Conservation (phyloP, 1,284 basidiomycete genomes). For the Fistulina hepatica region DNA sequence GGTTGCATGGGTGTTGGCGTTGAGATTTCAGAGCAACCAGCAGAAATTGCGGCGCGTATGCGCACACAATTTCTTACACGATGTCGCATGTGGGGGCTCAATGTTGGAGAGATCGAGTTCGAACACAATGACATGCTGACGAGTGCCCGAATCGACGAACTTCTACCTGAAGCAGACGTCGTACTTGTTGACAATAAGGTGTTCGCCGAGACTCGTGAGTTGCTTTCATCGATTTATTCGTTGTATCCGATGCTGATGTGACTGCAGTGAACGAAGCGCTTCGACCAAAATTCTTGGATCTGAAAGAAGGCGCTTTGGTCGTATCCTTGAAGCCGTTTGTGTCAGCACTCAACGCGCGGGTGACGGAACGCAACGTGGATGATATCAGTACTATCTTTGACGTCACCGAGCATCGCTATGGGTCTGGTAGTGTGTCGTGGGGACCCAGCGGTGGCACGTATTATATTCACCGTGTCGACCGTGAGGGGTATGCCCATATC, state of each 20-base stretch:
- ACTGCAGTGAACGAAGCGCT: constrained; percentile 62
- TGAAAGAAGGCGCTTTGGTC: constrained; percentile 71
- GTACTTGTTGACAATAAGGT: constrained; percentile 75
- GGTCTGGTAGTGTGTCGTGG: constrained; percentile 67
- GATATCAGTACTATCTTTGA: constrained; percentile 69
- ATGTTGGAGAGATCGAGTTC: constrained; percentile 55
- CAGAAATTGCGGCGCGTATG: constrained; percentile 52
- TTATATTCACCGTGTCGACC: constrained; percentile 64
- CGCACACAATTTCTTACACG: constrained; percentile 50
- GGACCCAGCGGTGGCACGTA: constrained; percentile 55
- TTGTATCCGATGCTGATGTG: constrained; percentile 1
- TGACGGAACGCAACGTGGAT: constrained; percentile 67
- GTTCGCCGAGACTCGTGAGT: constrained; percentile 57
- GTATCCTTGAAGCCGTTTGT: constrained; percentile 67
- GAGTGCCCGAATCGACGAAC: constrained; percentile 45
- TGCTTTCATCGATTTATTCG: constrained; percentile 5
- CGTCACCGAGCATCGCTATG: constrained; percentile 54
- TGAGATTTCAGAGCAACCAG: constrained; percentile 53
- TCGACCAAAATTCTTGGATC: constrained; percentile 61
- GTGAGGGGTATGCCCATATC: constrained; percentile 52
- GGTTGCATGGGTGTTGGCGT: constrained; percentile 67
- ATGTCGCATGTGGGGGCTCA: constrained; percentile 67
- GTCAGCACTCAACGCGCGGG: constrained; percentile 45
- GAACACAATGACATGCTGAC: constrained; percentile 65
- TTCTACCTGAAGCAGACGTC: constrained; percentile 60